Conservation (phyloP, 2,329 filamentous ascomycete genomes). For the Botrytis squamosa region DNA sequence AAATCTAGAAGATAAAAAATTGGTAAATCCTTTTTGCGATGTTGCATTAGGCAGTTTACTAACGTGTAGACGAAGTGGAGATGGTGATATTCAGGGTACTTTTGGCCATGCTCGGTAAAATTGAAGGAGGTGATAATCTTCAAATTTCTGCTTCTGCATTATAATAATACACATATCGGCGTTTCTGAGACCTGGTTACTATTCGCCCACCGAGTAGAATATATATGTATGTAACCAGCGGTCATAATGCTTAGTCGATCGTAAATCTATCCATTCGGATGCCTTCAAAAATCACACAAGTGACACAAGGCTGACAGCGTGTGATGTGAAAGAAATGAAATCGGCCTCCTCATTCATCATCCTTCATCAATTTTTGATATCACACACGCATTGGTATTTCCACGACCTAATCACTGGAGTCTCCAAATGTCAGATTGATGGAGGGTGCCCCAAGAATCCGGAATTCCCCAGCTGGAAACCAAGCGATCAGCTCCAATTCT, state of each 20-base stretch:
- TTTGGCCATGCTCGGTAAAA: slow-evolving; percentile 1
- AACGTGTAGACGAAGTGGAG: neutral
- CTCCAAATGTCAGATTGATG: neutral
- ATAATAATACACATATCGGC: neutral
- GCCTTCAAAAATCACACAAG: neutral
- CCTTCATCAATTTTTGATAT: neutral
- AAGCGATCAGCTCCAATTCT: slow-evolving; percentile 15
- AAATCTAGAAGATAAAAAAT: neutral
- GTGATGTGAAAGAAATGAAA: neutral
- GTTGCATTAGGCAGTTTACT: slow-evolving; percentile 16
- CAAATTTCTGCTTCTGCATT: neutral
- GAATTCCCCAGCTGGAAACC: slow-evolving; percentile 9
- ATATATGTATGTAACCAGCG: neutral
- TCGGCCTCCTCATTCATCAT: neutral
- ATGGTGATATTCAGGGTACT: slow-evolving; percentile 6
- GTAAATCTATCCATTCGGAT: neutral
- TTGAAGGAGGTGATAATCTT: neutral
- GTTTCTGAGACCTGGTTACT: neutral
- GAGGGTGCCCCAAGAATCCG: slow-evolving; percentile 1
- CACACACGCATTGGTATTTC: neutral
- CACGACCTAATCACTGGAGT: slow-evolving; percentile 1
- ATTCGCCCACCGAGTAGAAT: neutral
- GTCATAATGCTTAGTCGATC: neutral
- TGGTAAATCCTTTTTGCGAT: neutral
- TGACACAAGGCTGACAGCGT: slow-evolving; percentile 12